Base-by-base conservation (phyloP, 202 grass and related monocot genomes). In the Zoysia matrella region DNA sequence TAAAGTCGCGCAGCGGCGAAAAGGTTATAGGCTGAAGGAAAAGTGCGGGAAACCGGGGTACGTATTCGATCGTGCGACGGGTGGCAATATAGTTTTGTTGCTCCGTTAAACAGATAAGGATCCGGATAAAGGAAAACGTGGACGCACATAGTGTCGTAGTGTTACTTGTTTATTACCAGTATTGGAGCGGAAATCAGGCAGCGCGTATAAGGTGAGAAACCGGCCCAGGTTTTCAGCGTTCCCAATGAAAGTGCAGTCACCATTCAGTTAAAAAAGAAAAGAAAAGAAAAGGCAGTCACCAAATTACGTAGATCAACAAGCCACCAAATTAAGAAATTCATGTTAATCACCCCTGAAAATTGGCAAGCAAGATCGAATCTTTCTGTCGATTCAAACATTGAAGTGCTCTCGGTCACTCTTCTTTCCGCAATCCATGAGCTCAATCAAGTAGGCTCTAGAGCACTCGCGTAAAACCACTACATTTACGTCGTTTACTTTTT, bases 91-190 rank as follows among this genome's bases (percentile, higher is more conserved):
- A 42, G 42, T 22, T 68, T 6, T 16, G 7, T 3, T 46, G 54
- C 36, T 0, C 47, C 14, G 15, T 39, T 60, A 3, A 67, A 61
- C 48, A 54, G 78, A 82, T 77, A 62, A 69, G 60, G 83, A 80
- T 84, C 10, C 7, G 56, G 64, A 65, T 70, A 64, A 44, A 50
- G 4, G 57, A 74, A 87, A 63, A 82, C 73, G 57, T 48, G 83
- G 11, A n/a, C 30, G 65, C 77, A 72, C 72, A 60, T 6, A 65
- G 2, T 57, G 50, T 53, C 51, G 2, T 16, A 50, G 16, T 7
- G 22, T 44, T 52, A 6, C 2, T 36, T 43, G 18, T 71, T 82
- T 78, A 86, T 66, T 76, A 22, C 22, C 22, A 39, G 52, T 67
- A 58, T 52, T 44, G 47, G 44, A 9, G 71, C 8, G 3, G 56